Evolutionary conservation across 2,329 filamentous ascomycete genomes (phyloP), one percentile per base, ranked within the genome.

Genomic region (Magnaporthiopsis incrustans): DNA sequence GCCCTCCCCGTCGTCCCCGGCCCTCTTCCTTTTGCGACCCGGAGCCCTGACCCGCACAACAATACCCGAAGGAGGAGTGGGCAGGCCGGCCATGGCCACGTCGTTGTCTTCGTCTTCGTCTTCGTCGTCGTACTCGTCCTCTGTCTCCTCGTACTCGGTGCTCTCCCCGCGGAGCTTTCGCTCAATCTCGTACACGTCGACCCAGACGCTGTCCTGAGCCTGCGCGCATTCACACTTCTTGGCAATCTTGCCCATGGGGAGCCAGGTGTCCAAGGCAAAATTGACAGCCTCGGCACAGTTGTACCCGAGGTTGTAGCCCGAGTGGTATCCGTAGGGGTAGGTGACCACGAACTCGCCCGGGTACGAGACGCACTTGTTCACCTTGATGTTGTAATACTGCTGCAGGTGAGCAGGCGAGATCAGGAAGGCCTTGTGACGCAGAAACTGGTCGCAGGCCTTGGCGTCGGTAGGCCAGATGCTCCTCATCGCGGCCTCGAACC

Each of bases 201-300:
- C 92, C 93, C 96, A 99, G 4, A 99, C 95, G 71, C 94, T 98
- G 79, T 99, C 95, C 66, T 96, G 88, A 68, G 97, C 93, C 66
- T 95, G 86, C 71, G 95, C 92, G 73, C 95, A 99, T 72, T 98
- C 89, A 76, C 95, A 99, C 75, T 95, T 96, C 77, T 97, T 97
- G 22, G 95, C 95, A 69, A 97, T 92, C 70, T 92, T 91, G 27
- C 93, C 95, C 80, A 95, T 97, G 62, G 96, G 89, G 59, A 99
- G 79, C 95, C 95, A 99, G 35, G 91, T 89, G 69, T 97, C 93
- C 11, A 96, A 88, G 6, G 94, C 95, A 75, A 99, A 99, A 74
- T 99, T 99, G 78, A 99, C 95, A 10, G 95, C 97, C 74, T 99
- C 95, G 33, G 95, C 95, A 76, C 95, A 99, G 74, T 99, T 99